Conservation (phyloP, 805 yeast species). For the Metschnikowia kofuensis region DNA sequence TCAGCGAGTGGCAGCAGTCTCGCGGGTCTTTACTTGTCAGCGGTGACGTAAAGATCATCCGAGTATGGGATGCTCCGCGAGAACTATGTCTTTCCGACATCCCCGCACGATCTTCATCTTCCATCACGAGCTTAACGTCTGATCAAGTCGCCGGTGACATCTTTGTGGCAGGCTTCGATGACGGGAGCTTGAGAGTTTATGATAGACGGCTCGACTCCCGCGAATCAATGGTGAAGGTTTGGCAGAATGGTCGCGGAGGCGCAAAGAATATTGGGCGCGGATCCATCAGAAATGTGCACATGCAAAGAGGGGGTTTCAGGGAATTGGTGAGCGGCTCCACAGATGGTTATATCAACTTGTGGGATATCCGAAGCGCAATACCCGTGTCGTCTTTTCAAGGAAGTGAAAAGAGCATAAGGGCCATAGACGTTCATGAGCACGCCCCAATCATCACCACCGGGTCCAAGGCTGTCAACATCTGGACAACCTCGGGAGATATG, state of each 20-base stretch:
- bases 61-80: conserved; percentile 96
- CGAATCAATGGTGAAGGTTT: conserved; percentile 79
- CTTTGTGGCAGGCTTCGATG: conserved; percentile 89
- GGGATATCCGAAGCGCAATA: conserved; percentile 81
- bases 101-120: conserved; percentile 85
- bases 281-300: conserved; percentile 74
- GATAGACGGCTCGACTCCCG: conserved; percentile 84
- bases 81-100: conserved; percentile 83
- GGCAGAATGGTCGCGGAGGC: conserved; percentile 46
- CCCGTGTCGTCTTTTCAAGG: conserved; percentile 70
- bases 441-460: conserved; percentile 94
- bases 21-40: conserved; percentile 87
- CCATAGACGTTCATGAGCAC: conserved; percentile 88
- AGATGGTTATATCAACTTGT: conserved; percentile 78
- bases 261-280: conserved; percentile 38
- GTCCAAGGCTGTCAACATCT: conserved; percentile 69
- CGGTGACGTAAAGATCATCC: conserved; percentile 89
- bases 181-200: conserved; percentile 83
- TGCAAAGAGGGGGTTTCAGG: conserved; percentile 96
- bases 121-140: conserved; percentile 86
- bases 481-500: conserved; percentile 82
- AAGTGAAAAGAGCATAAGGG: conserved; percentile 51
- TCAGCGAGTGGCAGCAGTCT: conserved; percentile 96
- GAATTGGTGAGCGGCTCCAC: conserved; percentile 82
- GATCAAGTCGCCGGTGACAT: conserved; percentile 94